Evolutionary conservation across 2,329 filamentous ascomycete genomes (phyloP), one percentile per base, ranked within the genome.

Genomic region (Coniochaeta ligniaria): DNA sequence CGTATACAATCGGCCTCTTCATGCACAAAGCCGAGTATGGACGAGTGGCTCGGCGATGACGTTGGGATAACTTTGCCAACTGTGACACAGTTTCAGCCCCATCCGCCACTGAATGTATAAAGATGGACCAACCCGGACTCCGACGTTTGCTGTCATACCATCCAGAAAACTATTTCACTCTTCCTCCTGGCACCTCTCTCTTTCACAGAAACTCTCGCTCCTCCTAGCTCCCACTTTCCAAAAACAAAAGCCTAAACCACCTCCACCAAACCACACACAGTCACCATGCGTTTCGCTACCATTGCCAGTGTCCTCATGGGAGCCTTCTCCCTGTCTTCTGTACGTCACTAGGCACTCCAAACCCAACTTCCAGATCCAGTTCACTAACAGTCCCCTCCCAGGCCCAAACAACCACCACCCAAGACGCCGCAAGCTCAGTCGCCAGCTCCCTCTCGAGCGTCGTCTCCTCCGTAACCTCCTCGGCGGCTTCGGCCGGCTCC

Each of bases 211-310:
- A 4, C 47, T 3, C 17, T 52, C 14, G 24, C 47, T 52, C 11
- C 43, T 47, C 43, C 35, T 36, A 47, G 2, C 14, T 28, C 47
- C 47, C 24, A 52, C 12, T 28, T 24, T 52, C 20, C 43, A n/a
- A 31, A 33, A 59, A 26, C 43, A n/a, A 31, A 33, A 59, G 22
- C 17, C 56, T 41, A 35, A 61, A 60, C 57, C n/a, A 54, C 14
- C 36, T 7, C 35, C 12, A 36, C 35, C 35, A 14, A 41, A n/a
- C 17, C 35, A 31, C 56, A 41, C 33, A 38, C 33, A 22, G 20
- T 60, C 68, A 76, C 63, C 33, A 83, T 83, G 80, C 78, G 76
- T 74, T 68, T 74, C 67, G 68, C 74, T 54, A 69, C 69, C 58
- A 62, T 79, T 59, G 57, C 80, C 64, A 61, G 75, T 45, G 67